These are phyloP conservation scores for Abortiporus biennis DNA, from an alignment of 1,284 basidiomycete species.

Conservation along the genomic window DNA sequence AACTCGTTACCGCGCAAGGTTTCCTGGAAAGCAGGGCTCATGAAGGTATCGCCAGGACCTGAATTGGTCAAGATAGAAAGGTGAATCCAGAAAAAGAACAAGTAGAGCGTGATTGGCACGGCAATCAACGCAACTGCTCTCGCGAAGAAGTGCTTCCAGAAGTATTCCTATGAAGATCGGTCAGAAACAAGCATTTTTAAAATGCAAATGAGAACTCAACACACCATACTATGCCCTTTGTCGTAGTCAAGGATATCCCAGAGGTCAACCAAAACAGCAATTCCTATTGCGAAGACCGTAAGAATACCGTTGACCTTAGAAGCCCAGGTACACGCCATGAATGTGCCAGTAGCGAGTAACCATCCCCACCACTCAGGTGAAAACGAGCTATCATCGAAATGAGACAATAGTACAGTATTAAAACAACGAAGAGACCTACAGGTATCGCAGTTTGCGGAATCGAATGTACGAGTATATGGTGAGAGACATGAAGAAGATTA, in stretches of 20 bases:
- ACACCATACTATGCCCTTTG: constrained; percentile 79
- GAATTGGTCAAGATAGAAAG: constrained; percentile 88
- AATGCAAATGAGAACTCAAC: constrained; percentile 19
- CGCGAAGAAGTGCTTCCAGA: constrained; percentile 86
- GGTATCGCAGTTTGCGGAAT: constrained; percentile 93
- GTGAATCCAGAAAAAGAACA: constrained; percentile 96
- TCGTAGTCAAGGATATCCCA: constrained; percentile 93
- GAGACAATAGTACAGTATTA: constrained; percentile 4
- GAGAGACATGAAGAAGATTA: constrained; percentile 94
- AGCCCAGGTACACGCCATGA: constrained; percentile 93
- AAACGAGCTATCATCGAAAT: constrained; percentile 61
- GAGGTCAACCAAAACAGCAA: constrained; percentile 89
- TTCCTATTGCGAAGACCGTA: constrained; percentile 85
- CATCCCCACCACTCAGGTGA: constrained; percentile 91
- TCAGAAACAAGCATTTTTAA: constrained; percentile 3
- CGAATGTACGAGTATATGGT: constrained; percentile 94
- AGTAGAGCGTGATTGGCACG: constrained; percentile 85
- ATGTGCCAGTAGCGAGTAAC: constrained; percentile 86
- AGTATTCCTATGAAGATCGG: constrained; percentile 68
- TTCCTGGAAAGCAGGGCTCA: constrained; percentile 98
- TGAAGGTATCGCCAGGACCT: constrained; percentile 93
- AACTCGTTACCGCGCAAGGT: constrained; percentile 91
- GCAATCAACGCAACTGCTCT: constrained; percentile 85
- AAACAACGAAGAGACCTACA: constrained; percentile 38
- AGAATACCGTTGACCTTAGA: constrained; percentile 98